Percentiles rank a stretch among this genome's conserved stretches.
These are phyloP conservation scores for Bassia scoparia DNA, from an alignment of 148 eudicot species.

Conservation along the genomic window DNA sequence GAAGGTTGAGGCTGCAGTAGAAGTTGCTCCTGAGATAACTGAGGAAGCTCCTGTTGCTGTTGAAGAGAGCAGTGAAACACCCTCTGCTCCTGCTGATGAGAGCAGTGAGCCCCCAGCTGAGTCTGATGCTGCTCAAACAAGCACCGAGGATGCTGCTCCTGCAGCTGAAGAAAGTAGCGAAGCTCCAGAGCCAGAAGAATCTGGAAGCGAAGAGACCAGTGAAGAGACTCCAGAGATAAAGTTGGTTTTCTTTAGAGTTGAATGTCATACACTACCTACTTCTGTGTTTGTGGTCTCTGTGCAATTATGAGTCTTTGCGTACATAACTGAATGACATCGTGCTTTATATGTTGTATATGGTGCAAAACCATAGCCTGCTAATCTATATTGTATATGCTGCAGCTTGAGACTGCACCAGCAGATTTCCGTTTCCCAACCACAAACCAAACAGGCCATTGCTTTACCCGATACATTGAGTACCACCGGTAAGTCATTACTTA, in stretches of 20 bases:
- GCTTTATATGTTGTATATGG: constrained; percentile 16
- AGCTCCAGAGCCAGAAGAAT: constrained; percentile 45
- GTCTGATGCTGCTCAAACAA: constrained; percentile 18
- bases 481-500: constrained; percentile 54
- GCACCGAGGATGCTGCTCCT: constrained; percentile 24
- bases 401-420: constrained; percentile 96
- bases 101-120: constrained; percentile 35
- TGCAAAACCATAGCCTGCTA: constrained; percentile 23
- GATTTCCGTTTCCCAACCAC: constrained; percentile 97
- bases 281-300: background rate
- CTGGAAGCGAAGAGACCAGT: constrained; percentile 35
- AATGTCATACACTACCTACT: background rate
- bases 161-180: constrained; percentile 44
- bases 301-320: background rate
- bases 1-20: constrained; percentile 47
- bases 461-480: constrained; percentile 86
- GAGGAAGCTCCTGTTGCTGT: constrained; percentile 46
- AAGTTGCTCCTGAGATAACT: constrained; percentile 36
- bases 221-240: constrained; percentile 66
- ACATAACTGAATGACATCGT: background rate
- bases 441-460: constrained; percentile 92
- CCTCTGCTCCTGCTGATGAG: constrained; percentile 36
- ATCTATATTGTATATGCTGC: constrained; percentile 18
- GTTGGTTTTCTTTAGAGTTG: constrained; percentile 26
- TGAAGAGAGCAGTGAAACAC: constrained; percentile 31